These are phyloP conservation scores for Kodamaea sp. DNA, from an alignment of 1,139 yeast species.

Conservation along the genomic window DNA sequence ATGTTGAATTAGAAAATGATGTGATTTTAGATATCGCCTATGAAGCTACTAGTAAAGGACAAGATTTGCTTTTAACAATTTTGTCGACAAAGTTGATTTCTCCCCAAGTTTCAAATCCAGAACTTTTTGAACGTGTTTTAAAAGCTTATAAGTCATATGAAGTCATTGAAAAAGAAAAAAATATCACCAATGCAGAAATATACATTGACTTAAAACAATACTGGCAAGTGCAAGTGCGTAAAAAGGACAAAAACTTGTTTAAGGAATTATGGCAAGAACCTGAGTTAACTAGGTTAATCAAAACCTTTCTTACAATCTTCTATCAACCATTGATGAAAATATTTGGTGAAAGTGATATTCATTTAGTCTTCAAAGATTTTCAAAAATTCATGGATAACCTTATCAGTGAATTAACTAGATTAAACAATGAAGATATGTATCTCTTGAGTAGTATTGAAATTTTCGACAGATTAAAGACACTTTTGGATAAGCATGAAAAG, in stretches of 20 bases:
- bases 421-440: conserved; percentile 48
- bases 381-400: conserved; percentile 74
- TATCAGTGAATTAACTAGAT: conserved; percentile 45
- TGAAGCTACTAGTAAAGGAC: conserved; percentile 18
- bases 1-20: conserved; percentile 15
- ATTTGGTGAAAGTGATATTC: conserved; percentile 73
- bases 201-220: conserved; percentile 56
- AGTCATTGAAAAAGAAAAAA: conserved; percentile 14
- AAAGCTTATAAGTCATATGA: conserved; percentile 22
- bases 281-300: conserved; percentile 64
- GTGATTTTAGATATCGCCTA: conserved; percentile 21
- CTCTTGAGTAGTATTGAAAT: conserved; percentile 44
- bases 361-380: conserved; percentile 68
- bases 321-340: conserved; percentile 80
- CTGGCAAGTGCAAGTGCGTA: conserved; percentile 61
- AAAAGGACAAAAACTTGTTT: conserved; percentile 70
- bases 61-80: conserved; percentile 26
- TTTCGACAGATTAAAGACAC: conserved; percentile 60
- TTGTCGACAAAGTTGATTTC: conserved; percentile 19
- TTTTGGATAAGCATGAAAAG: conserved; percentile 68
- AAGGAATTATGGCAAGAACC: conserved; percentile 84
- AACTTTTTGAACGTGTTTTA: conserved; percentile 9
- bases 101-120: conserved; percentile 15
- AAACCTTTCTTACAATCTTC: conserved; percentile 69
- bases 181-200: conserved; percentile 19